Evolutionary conservation across 495 filamentous ascomycete species (phyloP).

Genomic region (Penicillium manginii): DNA sequence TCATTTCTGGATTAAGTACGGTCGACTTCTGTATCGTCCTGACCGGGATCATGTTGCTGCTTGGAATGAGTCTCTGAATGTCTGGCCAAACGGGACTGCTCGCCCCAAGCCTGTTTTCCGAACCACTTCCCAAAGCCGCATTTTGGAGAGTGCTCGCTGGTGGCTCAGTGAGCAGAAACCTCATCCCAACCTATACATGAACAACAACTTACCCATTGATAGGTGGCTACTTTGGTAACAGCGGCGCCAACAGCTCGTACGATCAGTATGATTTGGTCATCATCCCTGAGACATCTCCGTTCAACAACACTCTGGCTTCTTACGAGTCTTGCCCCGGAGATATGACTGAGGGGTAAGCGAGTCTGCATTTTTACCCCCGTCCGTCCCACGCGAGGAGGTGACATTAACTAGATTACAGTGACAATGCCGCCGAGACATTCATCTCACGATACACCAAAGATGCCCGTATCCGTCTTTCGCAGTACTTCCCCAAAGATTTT

Average conservation of each 20-base stretch:
- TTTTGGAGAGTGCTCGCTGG: slow-evolving; percentile 51
- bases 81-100: slow-evolving; percentile 47
- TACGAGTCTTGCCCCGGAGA: slow-evolving; percentile 42
- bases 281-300: slow-evolving; percentile 48
- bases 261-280: slow-evolving; percentile 49
- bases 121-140: slow-evolving; percentile 53
- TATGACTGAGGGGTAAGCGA: slow-evolving; percentile 25
- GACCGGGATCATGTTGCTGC: slow-evolving; percentile 38
- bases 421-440: slow-evolving; percentile 28
- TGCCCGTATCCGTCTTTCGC: slow-evolving; percentile 29
- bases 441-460: slow-evolving; percentile 30
- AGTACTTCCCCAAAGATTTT: slow-evolving; percentile 40
- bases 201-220: slow-evolving; percentile 9
- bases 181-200: neutral
- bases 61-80: slow-evolving; percentile 48
- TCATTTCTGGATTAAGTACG: slow-evolving; percentile 56
- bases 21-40: slow-evolving; percentile 52
- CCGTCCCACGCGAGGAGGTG: neutral
- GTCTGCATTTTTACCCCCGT: neutral
- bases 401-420: slow-evolving; percentile 13
- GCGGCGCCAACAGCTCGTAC: slow-evolving; percentile 42
- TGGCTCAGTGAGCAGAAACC: slow-evolving; percentile 38
- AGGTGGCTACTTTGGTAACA: slow-evolving; percentile 47
- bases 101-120: slow-evolving; percentile 50
- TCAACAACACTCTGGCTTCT: slow-evolving; percentile 56